phyloP scores from a whole-genome alignment of 73 alveolate genomes.

The Uronychia binucleata region DNA sequence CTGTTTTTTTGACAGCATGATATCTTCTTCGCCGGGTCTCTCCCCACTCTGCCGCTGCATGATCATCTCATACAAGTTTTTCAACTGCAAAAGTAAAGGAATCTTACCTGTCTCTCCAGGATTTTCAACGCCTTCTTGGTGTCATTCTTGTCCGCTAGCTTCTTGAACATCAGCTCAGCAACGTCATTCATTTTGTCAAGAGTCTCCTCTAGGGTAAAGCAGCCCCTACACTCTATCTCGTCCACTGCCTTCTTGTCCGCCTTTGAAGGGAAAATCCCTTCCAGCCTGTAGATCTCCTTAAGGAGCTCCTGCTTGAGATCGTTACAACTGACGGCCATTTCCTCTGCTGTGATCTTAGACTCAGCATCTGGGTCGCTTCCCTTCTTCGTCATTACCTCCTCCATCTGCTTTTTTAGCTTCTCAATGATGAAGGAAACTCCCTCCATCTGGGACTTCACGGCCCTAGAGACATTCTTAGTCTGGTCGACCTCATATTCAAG shows the following conservation, averaged over 20 bases:
- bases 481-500: background rate
- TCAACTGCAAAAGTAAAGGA: background rate
- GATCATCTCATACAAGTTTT: constrained; percentile 13
- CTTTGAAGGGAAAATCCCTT: background rate
- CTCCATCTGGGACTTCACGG: background rate
- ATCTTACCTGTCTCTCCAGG: constrained; percentile 66
- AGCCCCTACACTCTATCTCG: background rate
- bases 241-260: background rate
- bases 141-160: constrained; percentile 85
- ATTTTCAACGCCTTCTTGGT: constrained; percentile 75
- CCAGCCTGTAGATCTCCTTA: background rate
- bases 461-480: background rate
- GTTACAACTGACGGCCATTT: too few species aligned
- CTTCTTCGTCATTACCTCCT: background rate
- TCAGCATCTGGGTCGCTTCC: too few species aligned
- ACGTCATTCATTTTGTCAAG: constrained; percentile 66
- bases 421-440: background rate
- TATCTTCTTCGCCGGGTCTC: constrained; percentile 71
- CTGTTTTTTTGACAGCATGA: constrained; percentile 83
- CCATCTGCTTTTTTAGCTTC: background rate
- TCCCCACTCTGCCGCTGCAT: constrained; percentile 10
- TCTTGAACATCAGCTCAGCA: constrained; percentile 70
- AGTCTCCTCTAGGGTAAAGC: constrained; percentile 23
- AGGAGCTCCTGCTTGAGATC: background rate
- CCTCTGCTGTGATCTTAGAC: too few species aligned